A percentile compares a stretch with the other conserved stretches of the same genome.
Evolutionary conservation across 306 rosid species (phyloP).

Genomic region (Sicyos edulis): DNA sequence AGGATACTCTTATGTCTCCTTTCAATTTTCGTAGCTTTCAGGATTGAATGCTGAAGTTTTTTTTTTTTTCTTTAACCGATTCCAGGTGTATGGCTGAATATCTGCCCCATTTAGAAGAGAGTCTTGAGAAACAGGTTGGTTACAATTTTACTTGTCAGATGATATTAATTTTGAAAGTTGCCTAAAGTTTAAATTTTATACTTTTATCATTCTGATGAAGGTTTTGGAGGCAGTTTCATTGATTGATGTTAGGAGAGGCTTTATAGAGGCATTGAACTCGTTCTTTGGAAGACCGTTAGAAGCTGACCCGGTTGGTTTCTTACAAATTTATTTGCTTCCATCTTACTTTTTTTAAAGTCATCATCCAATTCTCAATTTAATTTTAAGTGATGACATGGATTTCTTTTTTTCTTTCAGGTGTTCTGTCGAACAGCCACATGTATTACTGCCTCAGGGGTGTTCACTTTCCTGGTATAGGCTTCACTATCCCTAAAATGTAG

Average conservation of each 20-base stretch:
- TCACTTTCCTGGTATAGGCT: slow-evolving; percentile 70
- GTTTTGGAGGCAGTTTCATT: slow-evolving; percentile 70
- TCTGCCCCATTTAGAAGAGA: slow-evolving; percentile 83
- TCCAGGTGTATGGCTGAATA: slow-evolving; percentile 95
- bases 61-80: slow-evolving; percentile 27
- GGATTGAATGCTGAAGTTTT: neutral
- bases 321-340: slow-evolving; percentile 15
- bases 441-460: slow-evolving; percentile 57
- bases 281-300: slow-evolving; percentile 79
- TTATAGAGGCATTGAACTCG: slow-evolving; percentile 72
- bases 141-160: slow-evolving; percentile 16
- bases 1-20: slow-evolving; percentile 25
- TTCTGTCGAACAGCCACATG: slow-evolving; percentile 83
- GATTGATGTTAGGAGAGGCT: slow-evolving; percentile 67
- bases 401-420: slow-evolving; percentile 42
- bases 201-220: slow-evolving; percentile 33
- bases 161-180: neutral
- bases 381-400: slow-evolving; percentile 9
- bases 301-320: slow-evolving; percentile 74
- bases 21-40: neutral
- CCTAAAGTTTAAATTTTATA: neutral
- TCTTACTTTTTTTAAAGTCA: slow-evolving; percentile 13
- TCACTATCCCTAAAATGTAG: slow-evolving; percentile 13
- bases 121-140: slow-evolving; percentile 82
- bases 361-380: slow-evolving; percentile 13